Evolutionary conservation across 2,329 filamentous ascomycete genomes (phyloP).

Genomic region (Apiospora sp.): DNA sequence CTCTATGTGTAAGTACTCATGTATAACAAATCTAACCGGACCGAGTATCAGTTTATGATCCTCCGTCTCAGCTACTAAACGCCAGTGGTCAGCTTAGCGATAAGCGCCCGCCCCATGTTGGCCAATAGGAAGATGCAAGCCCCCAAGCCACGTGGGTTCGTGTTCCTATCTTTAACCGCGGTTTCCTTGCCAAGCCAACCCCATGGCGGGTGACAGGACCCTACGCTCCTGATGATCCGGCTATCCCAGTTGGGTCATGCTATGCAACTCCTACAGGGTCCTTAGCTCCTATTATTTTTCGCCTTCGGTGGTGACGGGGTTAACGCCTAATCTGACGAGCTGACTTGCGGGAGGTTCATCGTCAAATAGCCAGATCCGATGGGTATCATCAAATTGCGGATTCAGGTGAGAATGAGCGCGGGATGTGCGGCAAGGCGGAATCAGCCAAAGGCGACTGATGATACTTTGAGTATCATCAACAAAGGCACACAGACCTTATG

Average conservation of each 20-base stretch:
- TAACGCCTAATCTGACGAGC: background rate
- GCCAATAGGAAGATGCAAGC: background rate
- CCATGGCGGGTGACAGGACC: background rate
- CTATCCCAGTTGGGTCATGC: background rate
- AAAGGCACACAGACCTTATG: background rate
- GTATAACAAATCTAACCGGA: background rate
- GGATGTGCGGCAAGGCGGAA: background rate
- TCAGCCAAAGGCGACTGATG: too few species aligned
- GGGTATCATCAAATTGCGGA: background rate
- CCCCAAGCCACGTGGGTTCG: background rate
- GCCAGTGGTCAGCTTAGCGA: background rate
- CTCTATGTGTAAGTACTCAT: too few species aligned
- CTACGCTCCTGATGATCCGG: background rate
- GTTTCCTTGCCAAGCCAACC: background rate
- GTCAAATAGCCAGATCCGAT: too few species aligned
- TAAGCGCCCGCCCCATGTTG: background rate
- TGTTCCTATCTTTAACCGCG: background rate
- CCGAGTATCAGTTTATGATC: background rate
- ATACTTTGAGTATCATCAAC: background rate
- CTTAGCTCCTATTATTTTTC: background rate
- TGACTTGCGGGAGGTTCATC: background rate
- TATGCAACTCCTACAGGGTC: background rate
- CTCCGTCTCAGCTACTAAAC: background rate
- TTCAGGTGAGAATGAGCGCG: background rate
- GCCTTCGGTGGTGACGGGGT: background rate